Evolutionary conservation across 345 rosid species (phyloP).

Genomic region (Populus davidiana): DNA sequence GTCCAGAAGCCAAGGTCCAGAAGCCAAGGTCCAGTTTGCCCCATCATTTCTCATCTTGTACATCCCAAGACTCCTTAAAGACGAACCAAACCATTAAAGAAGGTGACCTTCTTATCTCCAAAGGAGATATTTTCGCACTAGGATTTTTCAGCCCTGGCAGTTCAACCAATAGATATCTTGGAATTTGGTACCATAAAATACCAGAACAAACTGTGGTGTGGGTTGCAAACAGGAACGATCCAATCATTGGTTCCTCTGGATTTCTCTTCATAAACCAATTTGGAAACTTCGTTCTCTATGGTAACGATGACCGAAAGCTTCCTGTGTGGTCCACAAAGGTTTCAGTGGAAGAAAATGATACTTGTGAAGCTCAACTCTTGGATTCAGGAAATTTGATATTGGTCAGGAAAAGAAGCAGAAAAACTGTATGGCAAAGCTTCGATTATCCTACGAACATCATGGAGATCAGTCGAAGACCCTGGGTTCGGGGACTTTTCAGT

Average conservation of each 20-base stretch:
- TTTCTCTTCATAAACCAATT: too few relatives aligned
- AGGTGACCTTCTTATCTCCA: too few relatives aligned
- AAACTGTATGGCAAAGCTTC: neutral
- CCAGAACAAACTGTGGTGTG: too few relatives aligned
- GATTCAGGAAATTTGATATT: neutral
- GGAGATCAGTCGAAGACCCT: neutral
- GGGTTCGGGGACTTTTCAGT: too few relatives aligned
- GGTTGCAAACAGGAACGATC: too few relatives aligned
- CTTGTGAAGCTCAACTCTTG: neutral
- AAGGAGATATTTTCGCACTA: neutral
- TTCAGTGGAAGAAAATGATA: neutral
- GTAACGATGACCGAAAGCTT: too few relatives aligned
- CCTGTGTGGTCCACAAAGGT: neutral
- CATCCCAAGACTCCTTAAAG: neutral
- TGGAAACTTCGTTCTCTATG: too few relatives aligned
- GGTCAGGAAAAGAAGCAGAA: neutral
- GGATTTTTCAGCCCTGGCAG: slow-evolving; percentile 6
- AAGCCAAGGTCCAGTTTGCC: neutral
- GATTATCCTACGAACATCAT: neutral
- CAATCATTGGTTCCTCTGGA: too few relatives aligned
- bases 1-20: too few relatives aligned
- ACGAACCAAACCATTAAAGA: too few relatives aligned
- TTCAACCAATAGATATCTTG: neutral
- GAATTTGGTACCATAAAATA: neutral
- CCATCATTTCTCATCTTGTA: neutral